Base-by-base conservation (phyloP, 2,329 filamentous ascomycete species). In the Pseudogymnoascus sp. region DNA sequence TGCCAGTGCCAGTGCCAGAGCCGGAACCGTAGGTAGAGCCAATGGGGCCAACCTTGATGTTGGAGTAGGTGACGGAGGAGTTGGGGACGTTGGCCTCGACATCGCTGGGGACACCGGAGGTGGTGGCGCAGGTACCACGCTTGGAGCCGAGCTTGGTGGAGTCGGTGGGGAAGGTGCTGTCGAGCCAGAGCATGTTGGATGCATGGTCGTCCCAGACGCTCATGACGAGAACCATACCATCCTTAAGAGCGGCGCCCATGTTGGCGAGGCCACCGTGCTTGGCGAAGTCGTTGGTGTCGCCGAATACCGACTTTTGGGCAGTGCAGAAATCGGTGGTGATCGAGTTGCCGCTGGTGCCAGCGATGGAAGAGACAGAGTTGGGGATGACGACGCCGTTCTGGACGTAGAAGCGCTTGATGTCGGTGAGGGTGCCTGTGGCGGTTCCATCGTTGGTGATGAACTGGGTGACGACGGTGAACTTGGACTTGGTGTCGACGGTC, bases 151-250 rank as follows among this genome's bases (percentile, higher is more conserved):
- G 78, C 1, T 65, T 67, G 61, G 77, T 78, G 31, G 76, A 69
- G 65, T 75, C 72, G 65, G 78, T 77, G 59, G 87, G 87, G 78
- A 83, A 88, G 72, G 78, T 82, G 65, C 82, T 84, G 78, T 91
- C 88, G 69, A 91, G 82, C 89, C 89, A 91, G 70, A 88, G 82
- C 87, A 91, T 90, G 76, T 87, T 81, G 70, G 83, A 77, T 65
- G 82, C 75, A 75, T 89, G 82, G 66, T 79, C 77, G 64, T 77
- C 74, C 81, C 81, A 84, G 64, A 86, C 75, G 24, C 78, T 81
- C 78, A 89, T 80, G 68, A 87, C 85, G 12, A 89, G 79, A 38
- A 87, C 85, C 83, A 88, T 86, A 37, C 84, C 85, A 33, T 78
- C 69, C 5, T 73, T 72, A 41, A 89, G 75, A 24, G 83, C 85